Conservation (phyloP, 345 rosid species). For the Eucalyptus cladocalyx region DNA sequence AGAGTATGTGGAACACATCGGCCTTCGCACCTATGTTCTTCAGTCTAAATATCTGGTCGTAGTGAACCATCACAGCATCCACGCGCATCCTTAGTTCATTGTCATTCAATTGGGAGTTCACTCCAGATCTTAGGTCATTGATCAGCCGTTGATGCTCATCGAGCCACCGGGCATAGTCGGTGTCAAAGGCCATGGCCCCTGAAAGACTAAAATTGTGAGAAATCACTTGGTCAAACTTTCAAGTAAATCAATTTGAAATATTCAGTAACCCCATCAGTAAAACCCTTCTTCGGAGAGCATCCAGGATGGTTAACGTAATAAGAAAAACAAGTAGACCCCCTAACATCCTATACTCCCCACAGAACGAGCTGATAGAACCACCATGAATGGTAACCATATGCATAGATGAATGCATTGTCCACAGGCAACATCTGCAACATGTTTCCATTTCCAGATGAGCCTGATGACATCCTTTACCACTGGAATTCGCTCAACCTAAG, state of each 20-base stretch:
- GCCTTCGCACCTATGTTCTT: slow-evolving; percentile 67
- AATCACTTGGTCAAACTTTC: not conserved
- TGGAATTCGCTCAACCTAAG: not conserved
- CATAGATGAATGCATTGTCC: not conserved
- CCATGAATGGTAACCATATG: not conserved
- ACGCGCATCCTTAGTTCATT: slow-evolving; percentile 59
- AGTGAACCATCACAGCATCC: slow-evolving; percentile 71
- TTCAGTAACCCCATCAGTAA: not conserved
- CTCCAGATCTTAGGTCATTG: slow-evolving; percentile 59
- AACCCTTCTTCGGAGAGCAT: not conserved
- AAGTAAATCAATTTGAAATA: not conserved
- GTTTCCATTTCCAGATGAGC: not conserved
- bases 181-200: slow-evolving; percentile 75
- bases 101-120: slow-evolving; percentile 52
- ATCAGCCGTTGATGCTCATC: slow-evolving; percentile 82
- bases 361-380: not conserved
- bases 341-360: not conserved
- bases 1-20: slow-evolving; percentile 90
- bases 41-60: slow-evolving; percentile 60
- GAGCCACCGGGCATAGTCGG: slow-evolving; percentile 75
- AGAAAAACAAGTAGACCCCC: not conserved
- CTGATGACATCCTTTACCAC: not conserved
- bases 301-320: not conserved
- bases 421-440: not conserved
- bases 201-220: not conserved